Percentiles rank a stretch among this genome's conserved stretches.
Conservation (phyloP, 1,139 yeast genomes). For the Geotrichum reessii region DNA sequence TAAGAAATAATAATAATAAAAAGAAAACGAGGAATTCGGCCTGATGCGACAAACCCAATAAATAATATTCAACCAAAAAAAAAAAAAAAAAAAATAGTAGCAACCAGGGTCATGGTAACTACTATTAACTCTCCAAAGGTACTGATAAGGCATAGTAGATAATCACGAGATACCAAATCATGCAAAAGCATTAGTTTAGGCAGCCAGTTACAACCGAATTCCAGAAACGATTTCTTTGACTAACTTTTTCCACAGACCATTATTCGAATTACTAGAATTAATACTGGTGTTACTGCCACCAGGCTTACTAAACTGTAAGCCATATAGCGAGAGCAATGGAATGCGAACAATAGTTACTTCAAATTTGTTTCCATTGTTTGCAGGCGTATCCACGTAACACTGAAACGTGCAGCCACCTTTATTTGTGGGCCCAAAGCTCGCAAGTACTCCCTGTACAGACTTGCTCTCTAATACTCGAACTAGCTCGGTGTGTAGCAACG, state of each 20-base stretch:
- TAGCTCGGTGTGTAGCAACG: not conserved
- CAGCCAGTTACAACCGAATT: slow-evolving; percentile 45
- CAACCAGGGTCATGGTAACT: too few species aligned
- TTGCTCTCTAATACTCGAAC: not conserved
- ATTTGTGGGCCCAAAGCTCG: not conserved
- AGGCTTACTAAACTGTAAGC: slow-evolving; percentile 89
- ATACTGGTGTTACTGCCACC: slow-evolving; percentile 37
- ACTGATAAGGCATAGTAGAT: too few species aligned
- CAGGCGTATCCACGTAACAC: not conserved
- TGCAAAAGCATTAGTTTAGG: not conserved
- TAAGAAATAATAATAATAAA: not conserved
- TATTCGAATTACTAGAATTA: slow-evolving; percentile 27
- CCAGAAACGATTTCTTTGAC: slow-evolving; percentile 81
- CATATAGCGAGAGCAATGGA: slow-evolving; percentile 86
- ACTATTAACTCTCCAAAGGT: too few species aligned
- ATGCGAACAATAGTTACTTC: slow-evolving; percentile 91
- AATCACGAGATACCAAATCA: too few species aligned
- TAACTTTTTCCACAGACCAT: slow-evolving; percentile 89
- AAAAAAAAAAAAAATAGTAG: too few species aligned
- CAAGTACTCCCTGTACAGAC: not conserved
- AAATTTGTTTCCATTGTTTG: slow-evolving; percentile 42
- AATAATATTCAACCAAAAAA: not conserved
- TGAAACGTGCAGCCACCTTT: not conserved
- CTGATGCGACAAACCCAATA: not conserved
- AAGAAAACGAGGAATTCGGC: not conserved